These are phyloP conservation scores for Symbiodinium natans DNA, from an alignment of 73 alveolate species.

Conservation along the genomic window DNA sequence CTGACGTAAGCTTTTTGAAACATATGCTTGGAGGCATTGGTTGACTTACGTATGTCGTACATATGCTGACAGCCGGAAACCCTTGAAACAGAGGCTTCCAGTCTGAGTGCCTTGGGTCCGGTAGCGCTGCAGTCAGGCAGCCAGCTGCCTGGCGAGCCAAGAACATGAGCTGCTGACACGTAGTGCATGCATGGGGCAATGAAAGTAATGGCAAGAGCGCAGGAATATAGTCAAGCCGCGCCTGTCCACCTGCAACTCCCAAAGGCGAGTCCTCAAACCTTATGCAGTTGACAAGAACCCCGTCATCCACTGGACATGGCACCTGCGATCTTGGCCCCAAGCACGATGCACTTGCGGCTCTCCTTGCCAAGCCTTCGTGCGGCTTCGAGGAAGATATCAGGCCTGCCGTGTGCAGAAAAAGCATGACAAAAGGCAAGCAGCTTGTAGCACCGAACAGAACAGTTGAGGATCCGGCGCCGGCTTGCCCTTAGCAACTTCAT, in stretches of 20 bases:
- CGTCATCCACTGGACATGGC: no score
- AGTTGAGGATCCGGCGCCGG: conserved; percentile 3
- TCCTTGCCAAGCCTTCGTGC: conserved; percentile 78
- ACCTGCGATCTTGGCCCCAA: neutral
- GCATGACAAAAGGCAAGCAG: no score
- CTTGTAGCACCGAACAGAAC: neutral
- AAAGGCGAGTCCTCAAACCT: conserved; percentile 87
- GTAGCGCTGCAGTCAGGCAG: conserved; percentile 71
- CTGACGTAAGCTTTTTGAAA: no score
- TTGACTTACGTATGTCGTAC: no score
- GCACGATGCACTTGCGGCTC: conserved; percentile 48
- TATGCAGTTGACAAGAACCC: no score
- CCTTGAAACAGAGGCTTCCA: no score
- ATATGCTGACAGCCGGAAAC: no score
- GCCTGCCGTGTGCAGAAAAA: conserved; percentile 6
- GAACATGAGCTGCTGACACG: no score
- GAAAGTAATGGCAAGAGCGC: no score
- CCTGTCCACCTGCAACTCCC: conserved; percentile 82
- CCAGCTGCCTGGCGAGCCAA: conserved; percentile 39
- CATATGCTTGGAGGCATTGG: no score
- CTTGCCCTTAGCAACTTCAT: conserved; percentile 50
- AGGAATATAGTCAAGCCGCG: no score
- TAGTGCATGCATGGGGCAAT: no score
- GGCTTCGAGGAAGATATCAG: conserved; percentile 73
- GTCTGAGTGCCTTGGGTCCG: conserved; percentile 60